phyloP scores from a whole-genome alignment of 2,329 filamentous ascomycete species.

The Akanthomyces uredinophilus region DNA sequence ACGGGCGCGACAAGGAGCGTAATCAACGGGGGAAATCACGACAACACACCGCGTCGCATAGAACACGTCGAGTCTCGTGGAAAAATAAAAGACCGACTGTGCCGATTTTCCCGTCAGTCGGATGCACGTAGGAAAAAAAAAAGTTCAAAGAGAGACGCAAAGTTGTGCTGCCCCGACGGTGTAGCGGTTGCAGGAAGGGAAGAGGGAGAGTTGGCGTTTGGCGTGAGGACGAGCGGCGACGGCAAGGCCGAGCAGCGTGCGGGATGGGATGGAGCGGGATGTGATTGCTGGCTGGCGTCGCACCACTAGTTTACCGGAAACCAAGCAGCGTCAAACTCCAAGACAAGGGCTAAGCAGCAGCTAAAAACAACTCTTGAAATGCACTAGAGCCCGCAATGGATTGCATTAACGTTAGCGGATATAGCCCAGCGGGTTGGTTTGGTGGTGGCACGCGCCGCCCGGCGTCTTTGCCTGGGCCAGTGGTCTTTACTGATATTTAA shows the following conservation, averaged over 20 bases:
- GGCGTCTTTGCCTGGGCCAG: no score
- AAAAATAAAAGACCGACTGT: background rate
- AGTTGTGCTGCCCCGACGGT: background rate
- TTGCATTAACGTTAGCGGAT: background rate
- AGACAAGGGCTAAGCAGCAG: background rate
- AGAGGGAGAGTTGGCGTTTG: background rate
- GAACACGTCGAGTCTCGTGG: background rate
- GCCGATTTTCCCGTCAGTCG: background rate
- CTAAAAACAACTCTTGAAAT: background rate
- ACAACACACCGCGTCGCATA: conserved; percentile 7
- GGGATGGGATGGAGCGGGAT: background rate
- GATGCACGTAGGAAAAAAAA: background rate
- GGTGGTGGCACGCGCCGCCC: background rate
- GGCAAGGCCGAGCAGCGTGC: conserved; percentile 2
- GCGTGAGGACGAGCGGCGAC: background rate
- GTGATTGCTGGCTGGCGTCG: conserved; percentile 8
- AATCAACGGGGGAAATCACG: background rate
- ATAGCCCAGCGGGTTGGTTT: background rate
- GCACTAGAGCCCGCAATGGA: no score
- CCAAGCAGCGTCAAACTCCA: background rate
- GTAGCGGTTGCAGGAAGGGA: background rate
- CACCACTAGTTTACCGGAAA: background rate
- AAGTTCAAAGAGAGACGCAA: background rate
- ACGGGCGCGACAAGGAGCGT: conserved; percentile 9
- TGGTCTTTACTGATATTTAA: background rate